Base-by-base conservation (phyloP, 2,329 filamentous ascomycete genomes). In the Penicillium sp. region DNA sequence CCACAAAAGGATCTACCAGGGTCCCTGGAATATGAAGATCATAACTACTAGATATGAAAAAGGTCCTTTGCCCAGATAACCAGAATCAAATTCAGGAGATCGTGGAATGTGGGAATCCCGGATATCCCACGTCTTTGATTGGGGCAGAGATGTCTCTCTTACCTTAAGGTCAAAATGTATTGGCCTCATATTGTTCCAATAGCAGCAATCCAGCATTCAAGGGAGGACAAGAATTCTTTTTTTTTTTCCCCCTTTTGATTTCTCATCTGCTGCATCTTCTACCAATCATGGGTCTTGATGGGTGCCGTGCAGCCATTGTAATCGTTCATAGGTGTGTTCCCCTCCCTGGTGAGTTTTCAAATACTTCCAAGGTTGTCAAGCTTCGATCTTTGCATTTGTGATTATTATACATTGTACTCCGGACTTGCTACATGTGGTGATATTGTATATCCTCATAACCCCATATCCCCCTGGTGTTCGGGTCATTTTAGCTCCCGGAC, bases 251-350 rank as follows among this genome's bases (percentile, higher is more conserved):
- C 23, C 23, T 23, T 23, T 5, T 18, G 16, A 18, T 36, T 18
- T 36, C 34, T 14, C 2, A 27, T 29, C 44, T 23, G 29, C 27
- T 39, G 19, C 6, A 38, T 42, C n/a, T 39, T 38, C 49, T 46
- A 23, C 60, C 59, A 61, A 62, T 62, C 60, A 61, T 7, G 16
- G 30, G 9, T 11, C 38, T 18, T 30, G 13, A 26, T 36, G 18
- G 19, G 32, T 52, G 27, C 50, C 53, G 59, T 62, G 60, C 48
- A 32, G 41, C 44, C 19, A 32, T 32, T 18, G 13, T 26, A 46
- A 30, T 42, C 51, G 29, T 27, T 47, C 42, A 61, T 60, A 55
- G 54, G 58, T 36, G 57, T 16, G n/a, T 36, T 36, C n/a, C 49
- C 46, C 39, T 16, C 34, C n/a, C n/a, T n/a, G n/a, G n/a, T n/a